Percentiles rank a stretch among this genome's conserved stretches.
phyloP scores from a whole-genome alignment of 495 filamentous ascomycete genomes.

The Annulohypoxylon nitens region DNA sequence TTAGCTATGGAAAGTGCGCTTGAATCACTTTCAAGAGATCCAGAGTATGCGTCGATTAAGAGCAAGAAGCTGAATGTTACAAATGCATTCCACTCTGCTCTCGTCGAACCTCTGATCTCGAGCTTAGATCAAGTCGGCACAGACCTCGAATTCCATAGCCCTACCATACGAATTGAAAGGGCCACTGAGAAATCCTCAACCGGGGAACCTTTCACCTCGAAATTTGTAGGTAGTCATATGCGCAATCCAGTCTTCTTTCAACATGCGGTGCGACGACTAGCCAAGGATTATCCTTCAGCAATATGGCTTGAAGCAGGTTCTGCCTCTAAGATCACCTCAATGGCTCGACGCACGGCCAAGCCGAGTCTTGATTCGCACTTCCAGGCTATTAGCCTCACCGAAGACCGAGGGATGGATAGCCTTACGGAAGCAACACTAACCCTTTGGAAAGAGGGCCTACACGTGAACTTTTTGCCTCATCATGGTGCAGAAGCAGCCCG shows the following conservation, averaged over 20 bases:
- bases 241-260: slow-evolving; percentile 66
- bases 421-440: slow-evolving; percentile 58
- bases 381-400: slow-evolving; percentile 59
- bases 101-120: slow-evolving; percentile 58
- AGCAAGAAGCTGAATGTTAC: slow-evolving; percentile 58
- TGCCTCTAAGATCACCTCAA: slow-evolving; percentile 60
- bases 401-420: slow-evolving; percentile 43
- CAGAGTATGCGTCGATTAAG: slow-evolving; percentile 41
- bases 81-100: slow-evolving; percentile 66
- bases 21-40: slow-evolving; percentile 11
- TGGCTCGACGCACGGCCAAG: slow-evolving; percentile 54
- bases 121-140: slow-evolving; percentile 47
- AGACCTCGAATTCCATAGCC: slow-evolving; percentile 43
- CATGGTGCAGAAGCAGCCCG: slow-evolving; percentile 53
- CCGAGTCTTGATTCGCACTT: slow-evolving; percentile 49
- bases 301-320: slow-evolving; percentile 68
- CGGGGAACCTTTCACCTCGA: slow-evolving; percentile 28
- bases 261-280: slow-evolving; percentile 61
- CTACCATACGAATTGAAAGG: slow-evolving; percentile 40
- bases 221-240: slow-evolving; percentile 60
- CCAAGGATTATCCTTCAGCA: slow-evolving; percentile 49
- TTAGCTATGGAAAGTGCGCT: slow-evolving; percentile 49
- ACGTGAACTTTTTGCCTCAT: slow-evolving; percentile 63
- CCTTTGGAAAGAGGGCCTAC: slow-evolving; percentile 63
- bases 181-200: slow-evolving; percentile 35